Evolutionary conservation across 768 basidiomycete genomes (phyloP).

Genomic region (Hypsizygus marmoreus): DNA sequence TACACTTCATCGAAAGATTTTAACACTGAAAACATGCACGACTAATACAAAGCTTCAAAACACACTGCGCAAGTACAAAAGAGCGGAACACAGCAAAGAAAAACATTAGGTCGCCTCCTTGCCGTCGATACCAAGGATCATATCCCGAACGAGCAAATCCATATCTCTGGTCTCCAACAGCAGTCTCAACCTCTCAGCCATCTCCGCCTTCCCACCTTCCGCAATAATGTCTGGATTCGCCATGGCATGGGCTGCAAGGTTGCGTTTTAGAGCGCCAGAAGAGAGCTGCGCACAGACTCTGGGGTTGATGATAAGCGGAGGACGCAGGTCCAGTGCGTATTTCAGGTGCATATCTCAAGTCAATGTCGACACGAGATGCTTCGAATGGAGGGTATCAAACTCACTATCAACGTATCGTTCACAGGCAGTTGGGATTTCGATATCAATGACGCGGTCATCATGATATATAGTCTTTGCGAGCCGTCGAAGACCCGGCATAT

Average conservation of each 20-base stretch:
- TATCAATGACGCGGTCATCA: conserved; percentile 42
- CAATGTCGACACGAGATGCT: background rate
- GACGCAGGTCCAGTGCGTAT: conserved; percentile 47
- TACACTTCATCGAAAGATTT: too few relatives aligned
- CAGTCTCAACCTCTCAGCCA: conserved; percentile 46
- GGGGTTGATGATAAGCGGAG: conserved; percentile 54
- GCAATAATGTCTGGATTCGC: conserved; percentile 46
- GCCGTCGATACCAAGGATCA: conserved; percentile 31
- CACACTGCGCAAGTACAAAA: too few relatives aligned
- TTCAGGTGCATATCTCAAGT: conserved; percentile 43
- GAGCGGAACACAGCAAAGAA: too few relatives aligned
- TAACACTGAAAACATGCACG: too few relatives aligned
- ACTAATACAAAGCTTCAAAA: too few relatives aligned
- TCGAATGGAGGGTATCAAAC: conserved; percentile 14
- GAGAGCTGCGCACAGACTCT: conserved; percentile 43
- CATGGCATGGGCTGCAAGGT: conserved; percentile 57
- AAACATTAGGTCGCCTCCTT: too few relatives aligned
- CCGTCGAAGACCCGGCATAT: conserved; percentile 59
- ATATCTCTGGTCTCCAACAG: conserved; percentile 48
- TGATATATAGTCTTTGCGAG: conserved; percentile 39
- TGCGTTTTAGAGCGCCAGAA: conserved; percentile 49
- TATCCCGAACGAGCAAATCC: conserved; percentile 54
- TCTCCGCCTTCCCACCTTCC: conserved; percentile 48
- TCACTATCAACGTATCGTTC: conserved; percentile 56
- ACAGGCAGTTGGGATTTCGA: conserved; percentile 57